Evolutionary conservation across 2,329 filamentous ascomycete species (phyloP), one percentile per base, ranked within the genome.

Genomic region (Trichoderma brevicompactum): DNA sequence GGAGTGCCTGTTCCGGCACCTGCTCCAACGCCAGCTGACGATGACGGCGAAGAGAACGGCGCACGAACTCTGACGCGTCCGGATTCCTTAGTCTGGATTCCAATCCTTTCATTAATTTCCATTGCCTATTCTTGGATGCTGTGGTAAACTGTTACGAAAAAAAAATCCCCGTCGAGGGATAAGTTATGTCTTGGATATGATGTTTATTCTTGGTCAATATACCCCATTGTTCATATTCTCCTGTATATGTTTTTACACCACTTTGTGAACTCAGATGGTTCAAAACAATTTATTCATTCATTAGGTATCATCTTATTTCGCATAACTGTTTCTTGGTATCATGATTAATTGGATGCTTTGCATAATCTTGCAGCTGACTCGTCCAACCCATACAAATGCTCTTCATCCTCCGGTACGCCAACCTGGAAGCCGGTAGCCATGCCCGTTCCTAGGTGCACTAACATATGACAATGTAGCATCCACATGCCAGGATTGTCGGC

Each of bases 401-500:
- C 48, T 44, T 68, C 63, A 23, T 72, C 69, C 6, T 58, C 67
- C 9, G 63, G 46, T 12, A 58, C 64, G 36, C 70, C 72, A 3
- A 74, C 67, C 44, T 74, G 72, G 17, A 74, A 63, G n/a, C 68
- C 70, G 9, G 69, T 68, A 1, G 65, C 71, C 72, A 74, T 73
- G 8, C 72, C 70, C 10, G 70, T 71, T 10, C 68, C 68, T 64
- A 71, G 67, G 50, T 71, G 71, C 9, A 73, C 70, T 54, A 72
- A 54, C 72, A 74, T 74, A 64, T 73, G 72, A 58, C 72, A 74
- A 62, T 74, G 72, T 54, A 74, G 52, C 70, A 73, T 70, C 72
- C 72, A 74, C 12, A 73, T 9, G 2, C 72, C 72, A 0, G 70
- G 70, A 38, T 73, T 73, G 38, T 72, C 71, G 2, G 70, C 70